Percentiles rank a stretch among this genome's conserved stretches.
Evolutionary conservation across 1,284 basidiomycete genomes (phyloP).

Genomic region (Ganoderma resinaceum): DNA sequence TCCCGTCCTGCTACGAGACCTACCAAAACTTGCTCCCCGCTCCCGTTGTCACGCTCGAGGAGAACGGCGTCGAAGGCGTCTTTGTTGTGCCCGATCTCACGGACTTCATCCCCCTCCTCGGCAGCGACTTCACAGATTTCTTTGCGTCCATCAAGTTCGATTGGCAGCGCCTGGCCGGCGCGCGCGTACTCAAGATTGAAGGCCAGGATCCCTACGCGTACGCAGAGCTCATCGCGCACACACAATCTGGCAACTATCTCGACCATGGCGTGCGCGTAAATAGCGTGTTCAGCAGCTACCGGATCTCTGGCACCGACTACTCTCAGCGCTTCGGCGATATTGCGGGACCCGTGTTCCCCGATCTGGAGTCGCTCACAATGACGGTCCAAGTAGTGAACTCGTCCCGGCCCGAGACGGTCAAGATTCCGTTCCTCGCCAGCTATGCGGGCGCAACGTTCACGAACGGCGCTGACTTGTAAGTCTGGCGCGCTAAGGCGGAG

Average conservation of each 20-base stretch:
- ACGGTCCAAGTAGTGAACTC: slow-evolving; percentile 53
- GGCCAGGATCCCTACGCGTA: slow-evolving; percentile 62
- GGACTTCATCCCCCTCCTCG: slow-evolving; percentile 31
- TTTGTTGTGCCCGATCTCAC: slow-evolving; percentile 60
- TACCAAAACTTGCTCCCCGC: slow-evolving; percentile 68
- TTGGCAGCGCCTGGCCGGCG: slow-evolving; percentile 67
- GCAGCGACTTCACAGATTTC: slow-evolving; percentile 50
- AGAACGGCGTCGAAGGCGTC: slow-evolving; percentile 58
- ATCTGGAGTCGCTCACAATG: slow-evolving; percentile 51
- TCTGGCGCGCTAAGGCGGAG: not conserved
- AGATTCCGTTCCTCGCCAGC: slow-evolving; percentile 58
- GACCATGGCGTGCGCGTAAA: slow-evolving; percentile 71
- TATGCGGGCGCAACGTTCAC: slow-evolving; percentile 58
- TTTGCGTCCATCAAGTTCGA: slow-evolving; percentile 59
- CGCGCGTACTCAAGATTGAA: slow-evolving; percentile 61
- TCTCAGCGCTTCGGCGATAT: slow-evolving; percentile 69
- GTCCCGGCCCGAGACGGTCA: slow-evolving; percentile 55
- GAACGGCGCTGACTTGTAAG: slow-evolving; percentile 60
- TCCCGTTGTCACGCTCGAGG: slow-evolving; percentile 61
- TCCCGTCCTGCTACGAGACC: slow-evolving; percentile 61
- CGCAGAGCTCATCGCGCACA: slow-evolving; percentile 61
- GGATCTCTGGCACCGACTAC: slow-evolving; percentile 53
- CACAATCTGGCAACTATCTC: slow-evolving; percentile 66
- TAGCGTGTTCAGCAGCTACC: slow-evolving; percentile 67
- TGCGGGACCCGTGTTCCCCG: slow-evolving; percentile 59